Evolutionary conservation across 2,329 filamentous ascomycete genomes (phyloP).

Genomic region (Stachybotrys elegans): DNA sequence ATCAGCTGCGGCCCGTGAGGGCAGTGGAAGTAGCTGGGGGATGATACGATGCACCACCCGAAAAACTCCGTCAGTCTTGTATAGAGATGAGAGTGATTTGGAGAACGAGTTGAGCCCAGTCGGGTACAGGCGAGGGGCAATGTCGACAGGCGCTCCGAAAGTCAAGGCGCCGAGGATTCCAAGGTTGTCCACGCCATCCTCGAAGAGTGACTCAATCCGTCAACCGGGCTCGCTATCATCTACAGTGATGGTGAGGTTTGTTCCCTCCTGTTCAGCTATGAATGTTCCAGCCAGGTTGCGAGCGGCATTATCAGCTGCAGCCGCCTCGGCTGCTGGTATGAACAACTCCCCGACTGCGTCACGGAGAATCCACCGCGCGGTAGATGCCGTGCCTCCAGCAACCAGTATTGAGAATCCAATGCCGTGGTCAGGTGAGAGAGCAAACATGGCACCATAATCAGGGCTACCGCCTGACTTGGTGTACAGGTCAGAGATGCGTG

Average conservation of each 20-base stretch:
- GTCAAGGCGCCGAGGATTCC: neutral
- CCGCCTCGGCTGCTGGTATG: conserved; percentile 6
- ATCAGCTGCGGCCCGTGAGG: conserved; percentile 6
- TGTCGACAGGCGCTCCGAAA: neutral
- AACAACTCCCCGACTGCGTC: conserved; percentile 5
- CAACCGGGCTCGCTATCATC: conserved; percentile 8
- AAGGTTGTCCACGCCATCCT: neutral
- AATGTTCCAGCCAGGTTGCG: conserved; percentile 8
- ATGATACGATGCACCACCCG: conserved; percentile 5
- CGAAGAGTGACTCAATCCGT: conserved; percentile 2
- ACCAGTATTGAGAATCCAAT: conserved; percentile 20
- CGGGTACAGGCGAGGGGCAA: conserved; percentile 8
- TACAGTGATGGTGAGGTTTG: conserved; percentile 9
- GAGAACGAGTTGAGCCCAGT: conserved; percentile 8
- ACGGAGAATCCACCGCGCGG: conserved; percentile 1
- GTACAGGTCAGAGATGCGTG: conserved; percentile 22
- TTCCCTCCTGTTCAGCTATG: neutral
- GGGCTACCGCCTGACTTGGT: conserved; percentile 19
- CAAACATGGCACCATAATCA: conserved; percentile 19
- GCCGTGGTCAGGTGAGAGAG: conserved; percentile 24
- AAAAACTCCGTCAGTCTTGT: conserved; percentile 7
- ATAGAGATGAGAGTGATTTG: conserved; percentile 4
- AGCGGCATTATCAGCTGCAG: conserved; percentile 6
- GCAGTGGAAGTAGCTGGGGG: neutral
- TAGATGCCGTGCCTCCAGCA: conserved; percentile 13